phyloP scores from a whole-genome alignment of 1,284 basidiomycete genomes.

The Pascua guehoae region DNA sequence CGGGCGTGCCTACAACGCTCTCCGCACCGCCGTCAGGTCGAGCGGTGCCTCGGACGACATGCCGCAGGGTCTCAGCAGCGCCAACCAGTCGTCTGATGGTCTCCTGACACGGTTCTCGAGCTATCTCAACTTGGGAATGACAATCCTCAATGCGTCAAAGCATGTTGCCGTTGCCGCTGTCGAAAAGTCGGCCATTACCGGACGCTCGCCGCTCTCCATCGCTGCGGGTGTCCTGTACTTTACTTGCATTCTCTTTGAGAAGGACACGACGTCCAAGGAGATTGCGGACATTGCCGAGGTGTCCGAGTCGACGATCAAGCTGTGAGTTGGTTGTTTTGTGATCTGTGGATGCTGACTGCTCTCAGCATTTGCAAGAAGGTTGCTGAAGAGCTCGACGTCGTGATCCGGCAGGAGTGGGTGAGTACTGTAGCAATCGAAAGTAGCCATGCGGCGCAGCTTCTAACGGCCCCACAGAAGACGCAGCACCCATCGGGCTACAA shows the following conservation, averaged over 20 bases:
- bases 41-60: conserved; percentile 4
- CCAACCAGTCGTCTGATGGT: conserved; percentile 68
- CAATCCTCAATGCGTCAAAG: conserved; percentile 59
- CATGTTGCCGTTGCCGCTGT: conserved; percentile 80
- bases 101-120: conserved; percentile 92
- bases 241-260: conserved; percentile 75
- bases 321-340: conserved; percentile 45
- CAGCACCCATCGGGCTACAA: conserved; percentile 19
- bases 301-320: conserved; percentile 93
- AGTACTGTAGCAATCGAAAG: conserved; percentile 11
- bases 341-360: conserved; percentile 5
- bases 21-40: conserved; percentile 26
- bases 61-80: conserved; percentile 23
- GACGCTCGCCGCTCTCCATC: conserved; percentile 90
- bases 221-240: conserved; percentile 95
- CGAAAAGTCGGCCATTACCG: conserved; percentile 82
- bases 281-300: conserved; percentile 93
- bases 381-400: conserved; percentile 32
- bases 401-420: conserved; percentile 46
- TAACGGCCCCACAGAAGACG: conserved; percentile 13
- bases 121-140: conserved; percentile 54
- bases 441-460: neutral
- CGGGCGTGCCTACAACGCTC: conserved; percentile 80
- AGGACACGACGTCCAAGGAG: conserved; percentile 70
- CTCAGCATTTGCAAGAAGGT: conserved; percentile 48